Conservation (phyloP, 2,329 filamentous ascomycete species). For the Rugonectria rugulosa region DNA sequence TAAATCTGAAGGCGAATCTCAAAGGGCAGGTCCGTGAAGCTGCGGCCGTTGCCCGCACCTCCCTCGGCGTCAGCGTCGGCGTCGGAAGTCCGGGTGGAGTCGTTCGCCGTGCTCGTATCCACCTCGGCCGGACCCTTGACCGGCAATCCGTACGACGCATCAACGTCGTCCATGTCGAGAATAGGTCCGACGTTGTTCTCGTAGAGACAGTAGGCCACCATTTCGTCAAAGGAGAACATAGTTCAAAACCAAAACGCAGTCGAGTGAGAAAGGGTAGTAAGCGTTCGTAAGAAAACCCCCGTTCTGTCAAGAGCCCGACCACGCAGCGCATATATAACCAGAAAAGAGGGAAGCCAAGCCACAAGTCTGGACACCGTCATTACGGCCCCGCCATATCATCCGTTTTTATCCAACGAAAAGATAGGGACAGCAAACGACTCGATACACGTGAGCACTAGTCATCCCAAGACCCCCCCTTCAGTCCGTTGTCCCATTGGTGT, state of each 20-base stretch:
- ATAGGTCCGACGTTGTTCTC: slow-evolving; percentile 24
- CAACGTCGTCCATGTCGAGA: neutral
- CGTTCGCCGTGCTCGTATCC: slow-evolving; percentile 13
- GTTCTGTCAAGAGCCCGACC: too few relatives aligned
- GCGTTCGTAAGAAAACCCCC: too few relatives aligned
- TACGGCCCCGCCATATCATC: too few relatives aligned
- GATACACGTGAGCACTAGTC: too few relatives aligned
- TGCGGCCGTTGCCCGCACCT: neutral
- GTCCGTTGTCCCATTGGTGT: too few relatives aligned
- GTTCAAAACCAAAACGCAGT: neutral
- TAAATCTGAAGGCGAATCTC: slow-evolving; percentile 59
- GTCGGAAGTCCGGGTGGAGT: slow-evolving; percentile 11
- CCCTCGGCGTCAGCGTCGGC: neutral
- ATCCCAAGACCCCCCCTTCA: too few relatives aligned
- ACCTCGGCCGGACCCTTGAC: slow-evolving; percentile 1
- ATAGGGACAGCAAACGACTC: too few relatives aligned
- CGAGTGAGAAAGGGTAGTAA: neutral
- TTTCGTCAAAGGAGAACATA: neutral
- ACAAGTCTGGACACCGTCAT: too few relatives aligned
- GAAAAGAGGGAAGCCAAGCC: too few relatives aligned
- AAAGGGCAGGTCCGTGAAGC: slow-evolving; percentile 42
- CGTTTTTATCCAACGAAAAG: too few relatives aligned
- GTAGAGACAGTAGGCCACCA: slow-evolving; percentile 9
- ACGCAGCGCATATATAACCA: too few relatives aligned
- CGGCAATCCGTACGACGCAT: slow-evolving; percentile 1